Base-by-base conservation (phyloP, 495 filamentous ascomycete genomes). In the Penicillium flavigenum region DNA sequence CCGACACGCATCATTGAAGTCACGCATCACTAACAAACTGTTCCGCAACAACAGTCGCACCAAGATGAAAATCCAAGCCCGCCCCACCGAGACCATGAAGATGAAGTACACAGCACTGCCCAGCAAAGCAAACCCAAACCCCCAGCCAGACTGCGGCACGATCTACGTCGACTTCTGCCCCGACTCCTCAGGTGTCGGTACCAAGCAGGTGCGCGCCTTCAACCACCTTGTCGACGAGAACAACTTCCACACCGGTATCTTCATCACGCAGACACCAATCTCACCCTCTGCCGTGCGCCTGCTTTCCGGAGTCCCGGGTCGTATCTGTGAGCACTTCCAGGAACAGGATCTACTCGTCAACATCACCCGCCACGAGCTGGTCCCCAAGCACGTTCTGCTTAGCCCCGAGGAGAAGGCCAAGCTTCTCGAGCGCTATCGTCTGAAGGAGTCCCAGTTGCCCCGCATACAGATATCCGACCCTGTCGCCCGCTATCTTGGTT, bases 361-460 rank as follows among this genome's bases (percentile, higher is more conserved):
- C 74, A 98, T 98, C 72, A 98, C 93, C 24, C 91, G 91, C 67
- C 94, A 98, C 76, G 92, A 98, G 75, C 84, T 98, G 16, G 94
- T 98, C 17, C 94, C 94, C 29, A 93, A 89, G 68, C 94, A 98
- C 69, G 85, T 96, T 19, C 77, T 98, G 48, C 82, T 98, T 42
- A 93, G 88, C 67, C 82, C 85, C 42, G 91, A 94, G 66, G 95
- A 98, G 81, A 96, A 96, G 81, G 78, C 71, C 53, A 81, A 83
- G 38, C 75, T 98, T 63, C 75, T 98, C 55, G 83, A 90, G 73
- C 80, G 94, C 50, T 98, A 98, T 75, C 82, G 94, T 49, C 77
- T 98, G 66, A 97, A 96, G 86, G 94, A 98, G 81, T 96, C 88
- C 34, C 94, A 98, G 76, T 75, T 98, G 66, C 94, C 94, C 11